Base-by-base conservation (phyloP, 768 basidiomycete genomes). In the Rhodotorula babjevae region DNA sequence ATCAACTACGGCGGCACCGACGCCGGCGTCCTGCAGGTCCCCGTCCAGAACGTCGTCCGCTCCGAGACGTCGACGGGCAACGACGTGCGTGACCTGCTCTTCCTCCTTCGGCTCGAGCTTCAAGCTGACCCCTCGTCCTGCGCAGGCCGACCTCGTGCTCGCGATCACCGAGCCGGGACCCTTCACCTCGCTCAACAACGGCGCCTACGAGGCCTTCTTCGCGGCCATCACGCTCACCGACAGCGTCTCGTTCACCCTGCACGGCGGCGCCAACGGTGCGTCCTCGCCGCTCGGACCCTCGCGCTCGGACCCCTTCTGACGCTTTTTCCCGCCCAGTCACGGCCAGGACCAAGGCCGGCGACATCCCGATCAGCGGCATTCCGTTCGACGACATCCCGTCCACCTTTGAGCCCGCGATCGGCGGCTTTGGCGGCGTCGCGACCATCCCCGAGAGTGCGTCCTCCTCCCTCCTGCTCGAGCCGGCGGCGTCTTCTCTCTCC, bases 51-150 rank as follows among this genome's bases (percentile, higher is more conserved):
- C 42, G 74, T 84, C 50, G 84, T 84, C 19, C 81, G 83, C 56
- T 87, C 88, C 52, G 88, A 87, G 0, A 84, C 88, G 2, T 89
- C 89, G n/a, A 90, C 88, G 0, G 89, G 89, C 46, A 61, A 73
- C 29, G 36, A 53, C 18, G 71, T 72, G 50, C 44, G 71, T 57
- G 5, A 21, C 8, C 5, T 16, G 2, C 14, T 18, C 44, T 46
- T 11, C 12, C 16, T 40, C 33, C 23, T 16, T 12, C 19, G 2
- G 12, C 8, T 33, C 46, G 47, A 27, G 36, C 27, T 19, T 2
- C n/a, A 5, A 19, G 25, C 23, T 53, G 36, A 40, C 33, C 10
- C 11, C 21, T 31, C 19, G 89, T 73, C 66, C 36, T n/a, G 36
- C 36, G 9, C 85, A n/a, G 71, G 89, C 84, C 11, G 83, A 85